These are phyloP conservation scores for Heliosperma pusillum DNA, from an alignment of 148 eudicot species.

Conservation along the genomic window DNA sequence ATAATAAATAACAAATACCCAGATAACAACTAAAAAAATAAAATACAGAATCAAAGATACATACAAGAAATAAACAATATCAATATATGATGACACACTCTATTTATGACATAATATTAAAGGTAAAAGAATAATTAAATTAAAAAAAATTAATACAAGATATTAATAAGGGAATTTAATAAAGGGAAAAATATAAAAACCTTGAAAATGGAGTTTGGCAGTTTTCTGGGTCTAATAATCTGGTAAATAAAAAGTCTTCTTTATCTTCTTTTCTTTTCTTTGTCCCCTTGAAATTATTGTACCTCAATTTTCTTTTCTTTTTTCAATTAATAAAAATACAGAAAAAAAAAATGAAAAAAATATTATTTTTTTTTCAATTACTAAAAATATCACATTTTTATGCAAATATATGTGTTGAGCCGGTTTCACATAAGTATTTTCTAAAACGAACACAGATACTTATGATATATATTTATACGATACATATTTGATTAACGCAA, in stretches of 20 bases:
- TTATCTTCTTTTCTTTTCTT: neutral
- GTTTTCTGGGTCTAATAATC: neutral
- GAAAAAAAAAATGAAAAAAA: too few species aligned
- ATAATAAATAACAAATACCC: neutral
- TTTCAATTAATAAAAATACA: neutral
- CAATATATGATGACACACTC: neutral
- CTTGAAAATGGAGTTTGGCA: neutral
- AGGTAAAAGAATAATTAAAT: neutral
- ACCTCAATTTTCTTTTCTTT: neutral
- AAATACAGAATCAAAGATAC: neutral
- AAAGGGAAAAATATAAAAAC: neutral
- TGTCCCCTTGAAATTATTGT: constrained; percentile 7
- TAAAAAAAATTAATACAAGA: neutral
- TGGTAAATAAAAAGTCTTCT: neutral
- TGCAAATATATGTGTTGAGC: too few species aligned
- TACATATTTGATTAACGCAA: too few species aligned
- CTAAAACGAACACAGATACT: too few species aligned
- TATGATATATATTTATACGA: too few species aligned
- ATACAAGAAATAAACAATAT: neutral
- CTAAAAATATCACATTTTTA: too few species aligned
- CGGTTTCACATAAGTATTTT: too few species aligned
- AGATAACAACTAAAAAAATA: neutral
- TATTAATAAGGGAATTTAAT: neutral
- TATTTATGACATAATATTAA: neutral
- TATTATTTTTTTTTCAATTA: too few species aligned